A percentile compares a stretch with the other conserved stretches of the same genome.
Evolutionary conservation across 345 rosid genomes (phyloP).

Genomic region (Sonneratia caseolaris): DNA sequence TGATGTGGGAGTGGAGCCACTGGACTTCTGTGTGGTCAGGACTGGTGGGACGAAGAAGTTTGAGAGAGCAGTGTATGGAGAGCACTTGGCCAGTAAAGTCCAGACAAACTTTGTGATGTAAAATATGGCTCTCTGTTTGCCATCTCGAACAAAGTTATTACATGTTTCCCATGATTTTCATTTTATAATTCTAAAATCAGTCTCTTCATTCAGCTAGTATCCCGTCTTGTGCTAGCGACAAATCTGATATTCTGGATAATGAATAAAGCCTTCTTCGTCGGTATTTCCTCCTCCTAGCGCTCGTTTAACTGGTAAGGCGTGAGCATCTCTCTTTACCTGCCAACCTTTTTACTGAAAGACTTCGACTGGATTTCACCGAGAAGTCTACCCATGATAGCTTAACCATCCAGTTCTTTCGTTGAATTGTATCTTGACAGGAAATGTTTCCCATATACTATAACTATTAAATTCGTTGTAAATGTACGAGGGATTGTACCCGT

Average conservation of each 20-base stretch:
- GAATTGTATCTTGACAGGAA: too few relatives aligned
- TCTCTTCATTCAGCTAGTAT: background rate
- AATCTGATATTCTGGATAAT: background rate
- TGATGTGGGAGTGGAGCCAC: constrained; percentile 64
- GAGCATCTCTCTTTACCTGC: background rate
- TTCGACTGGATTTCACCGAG: background rate
- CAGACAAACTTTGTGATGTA: constrained; percentile 45
- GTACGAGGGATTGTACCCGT: too few relatives aligned
- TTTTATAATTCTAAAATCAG: background rate
- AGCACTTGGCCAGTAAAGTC: constrained; percentile 76
- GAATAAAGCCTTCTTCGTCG: background rate
- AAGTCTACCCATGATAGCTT: too few relatives aligned
- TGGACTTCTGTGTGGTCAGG: constrained; percentile 45
- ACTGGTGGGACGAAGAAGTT: constrained; percentile 39
- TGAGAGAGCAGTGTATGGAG: constrained; percentile 60
- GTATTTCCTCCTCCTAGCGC: background rate
- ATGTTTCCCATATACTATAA: too few relatives aligned
- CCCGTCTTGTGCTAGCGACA: background rate
- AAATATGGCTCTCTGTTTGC: background rate
- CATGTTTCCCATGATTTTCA: background rate
- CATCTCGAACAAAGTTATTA: background rate
- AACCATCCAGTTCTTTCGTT: too few relatives aligned
- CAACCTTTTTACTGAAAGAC: background rate
- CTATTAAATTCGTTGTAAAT: too few relatives aligned
- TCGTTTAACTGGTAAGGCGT: background rate